Evolutionary conservation across 148 eudicot genomes (phyloP), one percentile per base, ranked within the genome.

Genomic region (Talinum fruticosum): DNA sequence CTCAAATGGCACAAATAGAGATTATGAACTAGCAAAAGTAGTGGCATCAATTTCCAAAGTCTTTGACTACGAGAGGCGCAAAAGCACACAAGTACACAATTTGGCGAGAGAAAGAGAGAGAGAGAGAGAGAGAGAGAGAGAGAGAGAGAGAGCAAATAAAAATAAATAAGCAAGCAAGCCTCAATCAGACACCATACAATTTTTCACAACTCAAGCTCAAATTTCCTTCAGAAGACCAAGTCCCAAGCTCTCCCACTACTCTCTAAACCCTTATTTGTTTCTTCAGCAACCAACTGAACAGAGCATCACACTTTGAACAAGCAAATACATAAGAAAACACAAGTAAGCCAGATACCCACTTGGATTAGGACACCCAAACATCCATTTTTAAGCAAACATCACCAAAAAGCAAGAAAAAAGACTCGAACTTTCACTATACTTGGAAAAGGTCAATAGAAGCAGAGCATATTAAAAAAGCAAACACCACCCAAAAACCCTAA

Each of bases 361-460:
- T 26, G n/a, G 75, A 47, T 49, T 78, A 44, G n/a, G 69, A 32
- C 24, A 5, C 75, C 59, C 66, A 51, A 82, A 74, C 59, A 73
- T 26, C 30, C 75, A 67, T 74, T 78, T 69, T 24, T 18, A 53
- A 80, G 53, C 71, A 83, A 75, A n/a, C 34, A 49, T 2, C 71
- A 10, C 38, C 65, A 45, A 28, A 79, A 57, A 71, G 36, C 29
- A 26, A 38, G 23, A 3, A 71, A 81, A n/a, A 81, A 76, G 62
- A 16, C 2, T 70, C 44, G 19, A 59, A 26, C 30, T 47, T 74
- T 38, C 15, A 30, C n/a, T 57, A 14, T 26, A 21, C 67, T 73
- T 18, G 32, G 14, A 53, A 82, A 69, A 78, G 61, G 71, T 75
- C 76, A 70, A 76, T 34, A 75, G 34, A 79, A 82, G 79, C 76